Base-by-base conservation (phyloP, 768 basidiomycete genomes). In the Leccinum ochraceum region DNA sequence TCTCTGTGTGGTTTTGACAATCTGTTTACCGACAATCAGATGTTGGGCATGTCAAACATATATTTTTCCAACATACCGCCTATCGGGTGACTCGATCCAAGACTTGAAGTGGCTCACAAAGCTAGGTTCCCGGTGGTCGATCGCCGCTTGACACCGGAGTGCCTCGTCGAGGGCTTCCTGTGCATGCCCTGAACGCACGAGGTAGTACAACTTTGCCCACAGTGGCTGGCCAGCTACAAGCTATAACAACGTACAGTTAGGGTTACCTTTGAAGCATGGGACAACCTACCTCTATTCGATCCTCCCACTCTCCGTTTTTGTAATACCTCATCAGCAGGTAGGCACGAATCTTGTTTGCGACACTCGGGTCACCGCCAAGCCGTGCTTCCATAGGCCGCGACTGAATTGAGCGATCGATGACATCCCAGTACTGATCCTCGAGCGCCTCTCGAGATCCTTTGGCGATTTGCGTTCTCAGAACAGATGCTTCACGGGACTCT, bases 181-280 rank as follows among this genome's bases (percentile, higher is more conserved):
- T 6, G 80, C 71, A 71, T 95, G 88, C 0, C 96, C 96, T 1
- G 89, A 89, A 26, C 96, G 86, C 10, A 99, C 80, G 16, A 99
- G 83, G 76, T 90, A 95, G 76, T 92, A 98, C n/a, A 95, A 71
- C 59, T 92, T 88, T 10, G 95, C 96, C 94, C 95, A 99, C 13
- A 98, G 66, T 1, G 95, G 93, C 67, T 90, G 89, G 10, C 91
- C 90, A 58, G 90, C 87, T 24, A 96, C 86, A 60, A 94, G 77
- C 91, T 95, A 59, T 24, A n/a, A 64, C 7, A 36, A 51, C n/a
- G 22, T 14, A 34, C 65, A 14, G 36, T 69, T 8, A 65, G 48
- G 44, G 13, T 10, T 26, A 10, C 30, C 32, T 17, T 1, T 20
- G 32, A 30, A 49, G 50, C 36, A 22, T 36, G 42, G 17, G 53